Evolutionary conservation across 371 early-diverging fungal genomes (phyloP).

Genomic region (Actinomortierella ambigua): DNA sequence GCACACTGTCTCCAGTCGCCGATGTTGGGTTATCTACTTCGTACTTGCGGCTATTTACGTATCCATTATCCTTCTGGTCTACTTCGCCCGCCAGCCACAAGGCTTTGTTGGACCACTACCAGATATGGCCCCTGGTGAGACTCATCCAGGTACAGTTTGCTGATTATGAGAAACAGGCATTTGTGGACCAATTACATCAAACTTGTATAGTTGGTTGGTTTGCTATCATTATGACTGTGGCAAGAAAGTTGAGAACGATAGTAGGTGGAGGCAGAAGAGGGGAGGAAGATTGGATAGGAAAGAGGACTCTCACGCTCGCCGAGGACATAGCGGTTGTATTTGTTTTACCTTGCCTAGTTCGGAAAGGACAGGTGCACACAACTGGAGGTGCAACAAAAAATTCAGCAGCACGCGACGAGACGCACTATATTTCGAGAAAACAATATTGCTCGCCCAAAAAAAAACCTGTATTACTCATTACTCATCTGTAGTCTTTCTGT

Average conservation of each 20-base stretch:
- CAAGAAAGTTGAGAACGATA: too few relatives aligned
- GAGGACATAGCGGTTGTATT: too few relatives aligned
- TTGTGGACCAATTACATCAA: not conserved
- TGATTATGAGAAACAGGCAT: not conserved
- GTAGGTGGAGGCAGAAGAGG: too few relatives aligned
- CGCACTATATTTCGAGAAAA: too few relatives aligned
- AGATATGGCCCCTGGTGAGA: slow-evolving; percentile 17
- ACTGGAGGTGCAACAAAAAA: too few relatives aligned
- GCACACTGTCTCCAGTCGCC: slow-evolving; percentile 15
- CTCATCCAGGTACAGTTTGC: slow-evolving; percentile 20
- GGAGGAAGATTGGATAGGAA: too few relatives aligned
- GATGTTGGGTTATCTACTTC: slow-evolving; percentile 28
- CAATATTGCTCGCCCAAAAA: too few relatives aligned
- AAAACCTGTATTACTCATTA: not conserved
- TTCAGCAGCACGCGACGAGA: too few relatives aligned
- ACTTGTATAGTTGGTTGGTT: too few relatives aligned
- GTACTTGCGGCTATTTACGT: slow-evolving; percentile 17
- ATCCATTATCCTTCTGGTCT: slow-evolving; percentile 14
- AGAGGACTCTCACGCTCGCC: not conserved
- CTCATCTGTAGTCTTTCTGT: not conserved
- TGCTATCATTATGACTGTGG: too few relatives aligned
- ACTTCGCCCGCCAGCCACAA: slow-evolving; percentile 14
- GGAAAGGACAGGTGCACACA: too few relatives aligned
- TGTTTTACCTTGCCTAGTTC: too few relatives aligned
- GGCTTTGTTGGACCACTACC: slow-evolving; percentile 27